Base-by-base conservation (phyloP, 352 stramenopile species). In the Phytophthora boehmeriae region DNA sequence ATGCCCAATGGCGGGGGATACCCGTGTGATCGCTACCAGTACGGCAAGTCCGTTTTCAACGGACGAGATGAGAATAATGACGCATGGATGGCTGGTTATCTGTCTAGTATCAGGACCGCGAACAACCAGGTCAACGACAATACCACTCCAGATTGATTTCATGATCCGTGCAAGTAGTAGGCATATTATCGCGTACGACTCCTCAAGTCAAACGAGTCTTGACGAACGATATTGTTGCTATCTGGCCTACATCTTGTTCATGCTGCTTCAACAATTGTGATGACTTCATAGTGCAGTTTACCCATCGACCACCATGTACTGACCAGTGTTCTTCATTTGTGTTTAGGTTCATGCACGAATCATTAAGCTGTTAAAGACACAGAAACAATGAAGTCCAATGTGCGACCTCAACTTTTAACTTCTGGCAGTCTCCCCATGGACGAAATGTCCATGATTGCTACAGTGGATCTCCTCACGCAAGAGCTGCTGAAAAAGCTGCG, bases 21-120 rank as follows among this genome's bases (percentile, higher is more conserved):
- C 54, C 73, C 71, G 5, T 92, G 83, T 34, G 76, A 92, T 43
- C 66, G 65, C 16, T 90, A 78, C 54, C 69, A 72, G 20, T 71
- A 80, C 42, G 76, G 76, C 54, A 80, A 86, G 42, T 83, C 62
- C 5, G 58, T 79, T 5, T 4, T 77, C 19, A 81, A 73, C 1
- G 76, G 75, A 1, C 72, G 75, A 49, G 68, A 85, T 22, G 60
- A 49, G 0, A 63, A 73, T 17, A 67, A 68, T 10, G 60, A 71
- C 25, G 74, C 44, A 0, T 62, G 53, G 38, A 48, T 76, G 19
- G 61, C 68, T n/a, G 75, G 65, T 45, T 84, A 74, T 32, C 61
- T 78, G 10, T 67, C 55, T 3, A 43, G 46, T 6, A 36, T 46
- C 13, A 64, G 75, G 3, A 39, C 13, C 1, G 46, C 75, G 22